Conservation (phyloP, 805 yeast genomes). For the Pichia californica region DNA sequence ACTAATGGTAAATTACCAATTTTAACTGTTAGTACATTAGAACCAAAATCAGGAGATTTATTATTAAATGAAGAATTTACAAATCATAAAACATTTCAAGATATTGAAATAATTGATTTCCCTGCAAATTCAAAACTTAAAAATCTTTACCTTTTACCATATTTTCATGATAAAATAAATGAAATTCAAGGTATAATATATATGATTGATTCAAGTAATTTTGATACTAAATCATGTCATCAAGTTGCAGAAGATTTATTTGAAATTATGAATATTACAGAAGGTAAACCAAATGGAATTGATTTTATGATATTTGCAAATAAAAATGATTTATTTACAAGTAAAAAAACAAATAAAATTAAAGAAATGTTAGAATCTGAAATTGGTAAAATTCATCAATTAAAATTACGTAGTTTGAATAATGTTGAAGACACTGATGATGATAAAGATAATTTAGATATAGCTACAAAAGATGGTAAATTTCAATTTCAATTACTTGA, state of each 20-base stretch:
- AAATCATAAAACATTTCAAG: slow-evolving; percentile 26
- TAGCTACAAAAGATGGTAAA: slow-evolving; percentile 34
- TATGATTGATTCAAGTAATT: slow-evolving; percentile 68
- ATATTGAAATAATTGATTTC: slow-evolving; percentile 58
- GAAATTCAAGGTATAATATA: slow-evolving; percentile 63
- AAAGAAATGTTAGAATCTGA: slow-evolving; percentile 55
- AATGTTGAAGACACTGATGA: slow-evolving; percentile 32
- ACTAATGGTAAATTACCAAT: slow-evolving; percentile 17
- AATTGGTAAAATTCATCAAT: slow-evolving; percentile 47
- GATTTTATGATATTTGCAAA: slow-evolving; percentile 77
- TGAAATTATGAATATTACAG: slow-evolving; percentile 56
- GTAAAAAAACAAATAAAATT: slow-evolving; percentile 63
- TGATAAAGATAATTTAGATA: slow-evolving; percentile 33
- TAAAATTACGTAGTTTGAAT: slow-evolving; percentile 38
- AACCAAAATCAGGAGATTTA: slow-evolving; percentile 35
- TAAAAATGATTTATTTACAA: slow-evolving; percentile 79
- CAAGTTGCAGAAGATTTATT: slow-evolving; percentile 54
- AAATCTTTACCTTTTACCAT: slow-evolving; percentile 44
- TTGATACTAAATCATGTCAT: slow-evolving; percentile 41
- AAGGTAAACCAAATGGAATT: slow-evolving; percentile 56
- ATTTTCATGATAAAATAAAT: slow-evolving; percentile 35
- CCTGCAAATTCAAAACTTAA: slow-evolving; percentile 86
- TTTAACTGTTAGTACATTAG: slow-evolving; percentile 46
- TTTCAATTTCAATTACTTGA: slow-evolving; percentile 68
- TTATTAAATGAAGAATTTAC: slow-evolving; percentile 27